Conservation (phyloP, 805 yeast genomes). For the Myxozyma lipomycoides region DNA sequence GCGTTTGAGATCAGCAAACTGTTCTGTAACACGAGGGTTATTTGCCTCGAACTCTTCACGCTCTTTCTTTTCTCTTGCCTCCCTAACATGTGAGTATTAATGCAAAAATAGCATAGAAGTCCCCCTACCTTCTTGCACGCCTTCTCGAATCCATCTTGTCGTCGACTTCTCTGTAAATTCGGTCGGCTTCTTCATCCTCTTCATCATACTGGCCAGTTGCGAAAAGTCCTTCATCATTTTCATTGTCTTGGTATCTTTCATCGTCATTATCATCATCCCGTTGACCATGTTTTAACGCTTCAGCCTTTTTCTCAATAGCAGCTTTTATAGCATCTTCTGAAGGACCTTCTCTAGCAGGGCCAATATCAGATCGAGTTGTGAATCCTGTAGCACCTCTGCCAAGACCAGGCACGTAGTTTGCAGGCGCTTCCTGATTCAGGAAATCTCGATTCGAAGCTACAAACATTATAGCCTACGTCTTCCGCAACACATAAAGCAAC, state of each 20-base stretch:
- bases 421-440: constrained; percentile 80
- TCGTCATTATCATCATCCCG: constrained; percentile 33
- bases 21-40: constrained; percentile 43
- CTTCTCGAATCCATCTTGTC: constrained; percentile 40
- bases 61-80: constrained; percentile 31
- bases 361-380: constrained; percentile 76
- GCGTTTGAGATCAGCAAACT: constrained; percentile 67
- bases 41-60: constrained; percentile 30
- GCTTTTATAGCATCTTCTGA: constrained; percentile 39
- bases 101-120: constrained; percentile 9
- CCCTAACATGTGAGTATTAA: constrained; percentile 16
- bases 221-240: constrained; percentile 38
- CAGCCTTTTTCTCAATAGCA: constrained; percentile 29
- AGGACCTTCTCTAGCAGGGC: constrained; percentile 44
- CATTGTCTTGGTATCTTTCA: constrained; percentile 35
- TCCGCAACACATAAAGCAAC: too few species aligned
- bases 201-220: constrained; percentile 38
- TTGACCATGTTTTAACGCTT: constrained; percentile 30
- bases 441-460: constrained; percentile 42
- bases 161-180: constrained; percentile 65
- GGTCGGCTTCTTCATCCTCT: constrained; percentile 77
- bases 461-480: constrained; percentile 14
- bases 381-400: constrained; percentile 97
- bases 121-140: constrained; percentile 27
- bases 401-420: constrained; percentile 85